Percentiles rank a stretch among this genome's conserved stretches.
phyloP scores from a whole-genome alignment of 2,329 filamentous ascomycete genomes.

The Dothideomycetes sp. region DNA sequence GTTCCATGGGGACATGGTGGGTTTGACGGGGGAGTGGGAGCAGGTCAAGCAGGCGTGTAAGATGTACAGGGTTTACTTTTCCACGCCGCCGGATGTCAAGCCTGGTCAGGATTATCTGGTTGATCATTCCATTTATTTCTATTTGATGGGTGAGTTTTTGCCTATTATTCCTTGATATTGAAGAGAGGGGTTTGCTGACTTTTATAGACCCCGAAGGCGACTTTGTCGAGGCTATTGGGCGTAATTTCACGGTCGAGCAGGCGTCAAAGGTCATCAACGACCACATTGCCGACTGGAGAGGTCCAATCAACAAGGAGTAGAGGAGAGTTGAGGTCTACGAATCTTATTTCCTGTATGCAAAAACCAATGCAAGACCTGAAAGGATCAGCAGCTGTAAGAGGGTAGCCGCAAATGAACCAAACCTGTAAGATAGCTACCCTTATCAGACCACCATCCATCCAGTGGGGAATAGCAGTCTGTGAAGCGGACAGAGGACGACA shows the following conservation, averaged over 20 bases:
- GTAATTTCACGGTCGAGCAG: constrained; percentile 84
- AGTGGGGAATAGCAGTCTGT: too few relatives aligned
- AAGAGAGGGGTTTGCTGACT: neutral
- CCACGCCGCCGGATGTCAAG: constrained; percentile 77
- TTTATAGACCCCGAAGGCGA: constrained; percentile 77
- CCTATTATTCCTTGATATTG: neutral
- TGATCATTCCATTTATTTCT: constrained; percentile 99
- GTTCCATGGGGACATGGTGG: constrained; percentile 79
- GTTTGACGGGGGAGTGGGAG: constrained; percentile 86
- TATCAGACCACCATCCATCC: too few relatives aligned
- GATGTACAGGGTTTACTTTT: constrained; percentile 94
- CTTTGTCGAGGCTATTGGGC: constrained; percentile 91
- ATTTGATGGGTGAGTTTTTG: constrained; percentile 65
- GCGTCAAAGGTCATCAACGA: constrained; percentile 74
- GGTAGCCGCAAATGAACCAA: too few relatives aligned
- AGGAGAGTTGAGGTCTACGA: neutral
- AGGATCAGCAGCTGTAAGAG: too few relatives aligned
- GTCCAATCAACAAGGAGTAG: constrained; percentile 38
- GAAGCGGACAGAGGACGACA: too few relatives aligned
- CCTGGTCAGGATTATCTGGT: constrained; percentile 94
- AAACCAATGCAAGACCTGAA: too few relatives aligned
- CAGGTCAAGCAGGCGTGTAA: constrained; percentile 92
- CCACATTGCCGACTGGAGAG: constrained; percentile 72
- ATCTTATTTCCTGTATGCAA: too few relatives aligned
- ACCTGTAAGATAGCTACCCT: too few relatives aligned